Evolutionary conservation across 2,329 filamentous ascomycete genomes (phyloP), one percentile per base, ranked within the genome.

Genomic region (Clonostachys chloroleuca): DNA sequence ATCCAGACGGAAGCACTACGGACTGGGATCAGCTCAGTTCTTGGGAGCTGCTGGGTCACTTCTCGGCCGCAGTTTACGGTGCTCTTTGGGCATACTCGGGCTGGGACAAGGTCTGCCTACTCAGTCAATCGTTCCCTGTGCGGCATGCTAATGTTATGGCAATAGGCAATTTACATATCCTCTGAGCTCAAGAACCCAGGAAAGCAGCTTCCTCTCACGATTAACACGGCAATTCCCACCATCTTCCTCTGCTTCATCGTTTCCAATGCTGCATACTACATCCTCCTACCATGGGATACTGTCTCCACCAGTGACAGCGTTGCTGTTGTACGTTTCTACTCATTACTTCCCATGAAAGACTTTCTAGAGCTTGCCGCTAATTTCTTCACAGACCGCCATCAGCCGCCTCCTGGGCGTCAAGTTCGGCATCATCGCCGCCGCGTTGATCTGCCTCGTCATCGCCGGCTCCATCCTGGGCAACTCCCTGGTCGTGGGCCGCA

Each of bases 41-140:
- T 30, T 85, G 81, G 82, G 78, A 81, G 47, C 68, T 78, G 12
- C 71, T 83, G 24, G 81, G 81, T 0, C 77, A 83, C 53, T 77
- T 77, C 47, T 80, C 78, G 4, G 73, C 80, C 2, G 82, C 81
- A 0, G 66, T 84, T 1, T 84, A 84, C 53, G 81, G 75, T 0
- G 80, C 78, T 0, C 57, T 85, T 0, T 86, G 81, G 81, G 81
- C 78, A 0, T 86, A 84, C 49, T 81, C 78, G 1, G 82, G 82
- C 1, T 86, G 82, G 82, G 82, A 85, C 47, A 84, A 84, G 65
- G 79, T 78, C 37, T n/a, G 24, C 3, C 12, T 14, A 24, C n/a
- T 14, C 16, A 8, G 16, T 17, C 12, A 20, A 20, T 8, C 8
- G 14, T 20, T 8, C 14, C 13, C 12, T 24, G n/a, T 16, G 12